Conservation (phyloP, 208 protist species). For the Plasmodiophora brassicae region DNA sequence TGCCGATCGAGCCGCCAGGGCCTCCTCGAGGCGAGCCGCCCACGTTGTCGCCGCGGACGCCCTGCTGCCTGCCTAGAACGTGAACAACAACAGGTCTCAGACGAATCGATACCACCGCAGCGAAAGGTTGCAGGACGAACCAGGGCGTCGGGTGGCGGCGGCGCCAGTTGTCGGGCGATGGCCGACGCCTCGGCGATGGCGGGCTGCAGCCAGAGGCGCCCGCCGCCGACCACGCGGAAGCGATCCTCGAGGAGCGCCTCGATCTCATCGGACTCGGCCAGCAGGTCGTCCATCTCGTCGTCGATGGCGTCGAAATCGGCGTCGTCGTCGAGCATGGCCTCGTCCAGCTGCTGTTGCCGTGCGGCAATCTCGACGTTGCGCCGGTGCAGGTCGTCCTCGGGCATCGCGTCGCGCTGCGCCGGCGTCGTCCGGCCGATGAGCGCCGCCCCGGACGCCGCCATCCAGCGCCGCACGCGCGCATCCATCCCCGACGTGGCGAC, state of each 20-base stretch:
- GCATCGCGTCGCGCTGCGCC: background rate
- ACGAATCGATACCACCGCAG: background rate
- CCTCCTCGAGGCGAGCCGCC: background rate
- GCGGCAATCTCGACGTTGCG: background rate
- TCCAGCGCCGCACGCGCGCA: no score
- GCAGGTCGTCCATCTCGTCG: slow-evolving; percentile 9
- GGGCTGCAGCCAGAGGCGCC: background rate
- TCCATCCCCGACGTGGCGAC: no score
- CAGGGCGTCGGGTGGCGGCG: no score
- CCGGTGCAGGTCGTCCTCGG: background rate
- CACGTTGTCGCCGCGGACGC: background rate
- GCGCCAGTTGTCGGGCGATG: background rate
- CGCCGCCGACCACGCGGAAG: slow-evolving; percentile 3
- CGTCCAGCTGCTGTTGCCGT: background rate
- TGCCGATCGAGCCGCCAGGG: background rate
- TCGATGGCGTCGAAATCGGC: background rate
- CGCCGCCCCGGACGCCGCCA: no score
- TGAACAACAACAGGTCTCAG: no score
- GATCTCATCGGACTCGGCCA: slow-evolving; percentile 30
- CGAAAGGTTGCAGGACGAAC: no score
- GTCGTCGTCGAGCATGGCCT: background rate
- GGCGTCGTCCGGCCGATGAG: background rate
- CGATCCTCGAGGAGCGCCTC: background rate
- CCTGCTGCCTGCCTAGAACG: background rate
- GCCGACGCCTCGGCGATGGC: background rate